Percentiles rank a stretch among this genome's conserved stretches.
Conservation (phyloP, 352 stramenopile species). For the Phytophthora boehmeriae region DNA sequence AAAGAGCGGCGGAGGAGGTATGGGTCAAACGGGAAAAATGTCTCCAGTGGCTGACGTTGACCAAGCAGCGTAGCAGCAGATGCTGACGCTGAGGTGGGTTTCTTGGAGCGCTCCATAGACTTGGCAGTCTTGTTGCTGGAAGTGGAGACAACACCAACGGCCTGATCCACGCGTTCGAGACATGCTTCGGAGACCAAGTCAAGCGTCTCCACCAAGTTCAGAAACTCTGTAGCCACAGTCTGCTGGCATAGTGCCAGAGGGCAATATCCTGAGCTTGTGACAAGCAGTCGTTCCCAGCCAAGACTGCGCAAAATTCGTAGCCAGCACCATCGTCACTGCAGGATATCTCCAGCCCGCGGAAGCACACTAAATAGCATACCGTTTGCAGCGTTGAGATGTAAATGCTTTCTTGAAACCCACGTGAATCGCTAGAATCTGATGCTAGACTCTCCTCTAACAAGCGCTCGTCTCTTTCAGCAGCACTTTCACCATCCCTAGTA, state of each 20-base stretch:
- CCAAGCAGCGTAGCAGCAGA: slow-evolving; percentile 46
- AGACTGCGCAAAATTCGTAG: slow-evolving; percentile 85
- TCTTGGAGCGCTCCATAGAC: slow-evolving; percentile 72
- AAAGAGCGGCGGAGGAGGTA: slow-evolving; percentile 95
- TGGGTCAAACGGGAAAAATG: slow-evolving; percentile 98
- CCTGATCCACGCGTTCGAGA: slow-evolving; percentile 74
- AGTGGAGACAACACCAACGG: slow-evolving; percentile 58
- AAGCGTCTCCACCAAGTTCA: slow-evolving; percentile 82
- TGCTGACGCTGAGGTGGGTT: slow-evolving; percentile 42
- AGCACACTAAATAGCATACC: slow-evolving; percentile 98
- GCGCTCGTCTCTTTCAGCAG: slow-evolving; percentile 27
- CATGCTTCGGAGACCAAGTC: slow-evolving; percentile 79
- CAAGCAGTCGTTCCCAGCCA: slow-evolving; percentile 80
- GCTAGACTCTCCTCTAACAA: slow-evolving; percentile 36
- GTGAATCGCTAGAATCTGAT: slow-evolving; percentile 22
- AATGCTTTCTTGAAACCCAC: slow-evolving; percentile 69
- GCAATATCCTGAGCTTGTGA: slow-evolving; percentile 63
- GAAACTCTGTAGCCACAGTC: slow-evolving; percentile 81
- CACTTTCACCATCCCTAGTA: slow-evolving; percentile 18
- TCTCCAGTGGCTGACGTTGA: slow-evolving; percentile 70
- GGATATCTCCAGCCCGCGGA: slow-evolving; percentile 91
- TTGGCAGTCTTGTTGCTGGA: slow-evolving; percentile 46
- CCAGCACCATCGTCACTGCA: slow-evolving; percentile 54
- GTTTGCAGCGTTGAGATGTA: slow-evolving; percentile 92
- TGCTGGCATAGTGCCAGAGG: slow-evolving; percentile 79